A percentile compares a stretch with the other conserved stretches of the same genome.
phyloP scores from a whole-genome alignment of 73 alveolate species.

The Tetrahymena thermophila region DNA sequence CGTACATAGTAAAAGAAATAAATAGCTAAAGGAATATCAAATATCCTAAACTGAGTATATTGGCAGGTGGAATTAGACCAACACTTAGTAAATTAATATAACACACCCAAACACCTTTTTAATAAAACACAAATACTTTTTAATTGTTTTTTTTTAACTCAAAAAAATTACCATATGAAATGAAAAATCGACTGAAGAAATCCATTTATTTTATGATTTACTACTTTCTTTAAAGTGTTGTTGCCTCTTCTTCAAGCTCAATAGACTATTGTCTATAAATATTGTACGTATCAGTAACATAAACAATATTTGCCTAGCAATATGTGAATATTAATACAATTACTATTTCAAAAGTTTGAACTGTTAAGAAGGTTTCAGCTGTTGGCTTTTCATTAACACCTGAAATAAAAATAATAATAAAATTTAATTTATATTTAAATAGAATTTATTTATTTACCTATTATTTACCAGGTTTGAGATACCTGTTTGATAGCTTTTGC shows the following conservation, averaged over 20 bases:
- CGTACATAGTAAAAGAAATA: neutral
- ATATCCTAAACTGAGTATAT: neutral
- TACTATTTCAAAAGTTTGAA: neutral
- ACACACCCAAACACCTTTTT: neutral
- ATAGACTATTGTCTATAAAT: neutral
- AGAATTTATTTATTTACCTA: neutral
- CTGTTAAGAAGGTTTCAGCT: neutral
- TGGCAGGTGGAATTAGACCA: neutral
- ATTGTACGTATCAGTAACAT: neutral
- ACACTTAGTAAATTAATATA: neutral
- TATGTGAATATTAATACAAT: neutral
- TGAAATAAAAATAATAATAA: neutral
- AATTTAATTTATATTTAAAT: no score
- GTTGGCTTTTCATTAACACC: neutral
- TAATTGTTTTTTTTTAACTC: neutral
- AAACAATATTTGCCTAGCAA: neutral
- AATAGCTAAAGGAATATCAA: neutral
- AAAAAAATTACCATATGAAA: neutral
- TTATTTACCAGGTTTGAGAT: neutral
- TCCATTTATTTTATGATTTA: neutral
- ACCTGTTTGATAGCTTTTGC: neutral
- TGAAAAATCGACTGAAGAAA: neutral
- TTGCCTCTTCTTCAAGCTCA: neutral
- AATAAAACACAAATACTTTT: neutral
- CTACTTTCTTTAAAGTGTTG: neutral